Base-by-base conservation (phyloP, 2,329 filamentous ascomycete genomes). In the Acarospora socialis region DNA sequence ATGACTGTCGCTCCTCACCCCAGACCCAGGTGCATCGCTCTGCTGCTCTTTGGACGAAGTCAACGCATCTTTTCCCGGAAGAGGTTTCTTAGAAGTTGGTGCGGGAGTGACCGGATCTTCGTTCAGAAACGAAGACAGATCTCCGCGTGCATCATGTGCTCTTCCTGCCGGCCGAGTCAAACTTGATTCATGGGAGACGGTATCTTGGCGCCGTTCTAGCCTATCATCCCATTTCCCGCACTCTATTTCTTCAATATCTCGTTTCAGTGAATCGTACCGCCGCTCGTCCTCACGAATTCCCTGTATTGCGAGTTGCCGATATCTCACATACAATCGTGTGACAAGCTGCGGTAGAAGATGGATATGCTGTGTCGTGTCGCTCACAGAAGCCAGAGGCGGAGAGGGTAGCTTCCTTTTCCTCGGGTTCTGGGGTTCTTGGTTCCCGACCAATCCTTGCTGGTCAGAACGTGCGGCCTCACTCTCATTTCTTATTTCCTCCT, bases 221-320 rank as follows among this genome's bases (percentile, higher is more conserved):
- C 38, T 22, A 16, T 34, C 25, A 21, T 42, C 34, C 31, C 17
- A 28, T 21, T 37, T 35, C n/a, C 30, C 35, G 16, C 35, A 24
- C 10, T 40, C 32, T 20, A 38, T 29, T 12, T 18, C 26, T 22
- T 64, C 59, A 30, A 92, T 71, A 42, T 93, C 78, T 36, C 63
- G 63, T 51, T 74, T 68, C 25, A 87, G 56, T 12, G 58, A 57
- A 16, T 68, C 65, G 48, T 77, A 79, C 31, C 62, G 65, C 36
- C 64, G 66, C 59, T 94, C 86, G 39, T 90, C 77, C 34, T 79
- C 70, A 36, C 69, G 65, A 37, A 94, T 81, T 46, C 77, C 68
- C 34, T 63, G 60, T n/a, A 83, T 66, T 29, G 77, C 63, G 25
- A 76, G 62, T 27, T 78, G 71, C 41, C 75, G 69, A 51, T 92